Base-by-base conservation (phyloP, 2,329 filamentous ascomycete species). In the Aspergillus texensis region DNA sequence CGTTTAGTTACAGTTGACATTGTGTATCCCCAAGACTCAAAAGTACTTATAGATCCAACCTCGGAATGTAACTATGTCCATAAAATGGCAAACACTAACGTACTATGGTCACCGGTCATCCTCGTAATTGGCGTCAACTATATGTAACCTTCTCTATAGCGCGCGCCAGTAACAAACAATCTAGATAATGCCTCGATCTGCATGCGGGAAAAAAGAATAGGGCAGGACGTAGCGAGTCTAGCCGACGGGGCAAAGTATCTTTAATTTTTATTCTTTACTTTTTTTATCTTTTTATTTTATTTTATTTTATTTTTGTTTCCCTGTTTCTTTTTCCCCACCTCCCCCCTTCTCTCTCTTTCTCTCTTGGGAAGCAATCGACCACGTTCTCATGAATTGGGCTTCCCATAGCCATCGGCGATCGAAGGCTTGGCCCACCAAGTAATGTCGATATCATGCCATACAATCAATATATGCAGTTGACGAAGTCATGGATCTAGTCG, bases 41-140 rank as follows among this genome's bases (percentile, higher is more conserved):
- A 6, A 46, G 11, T 4, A 21, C 10, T 11, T 28, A 16, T 30
- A 19, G 46, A 30, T 26, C 46, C 14, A 50, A 30, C 46, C 24
- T 50, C 12, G 5, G 43, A 21, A 21, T 46, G n/a, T 41, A 41
- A 41, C 39, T 19, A 41, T 19, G 19, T 21, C 24, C 6, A 24
- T 24, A 24, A 21, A 11, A 24, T 46, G 21, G n/a, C 43, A 24
- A 24, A 24, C 43, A 46, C n/a, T 14, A 46, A 46, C 43, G 43
- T 46, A 46, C 21, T 46, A 24, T 12, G 11, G 43, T 46, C 43
- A 46, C 43, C 10, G 14, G 34, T 36, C 11, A 41, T 28, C 34
- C 32, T 39, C 52, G 30, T 36, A 54, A 54, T 54, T 54, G 52
- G 52, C 30, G 30, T 54, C 52, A 21, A 54, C 52, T 54, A 54